Base-by-base conservation (phyloP, 2,329 filamentous ascomycete genomes). In the Xylariaceae sp. region DNA sequence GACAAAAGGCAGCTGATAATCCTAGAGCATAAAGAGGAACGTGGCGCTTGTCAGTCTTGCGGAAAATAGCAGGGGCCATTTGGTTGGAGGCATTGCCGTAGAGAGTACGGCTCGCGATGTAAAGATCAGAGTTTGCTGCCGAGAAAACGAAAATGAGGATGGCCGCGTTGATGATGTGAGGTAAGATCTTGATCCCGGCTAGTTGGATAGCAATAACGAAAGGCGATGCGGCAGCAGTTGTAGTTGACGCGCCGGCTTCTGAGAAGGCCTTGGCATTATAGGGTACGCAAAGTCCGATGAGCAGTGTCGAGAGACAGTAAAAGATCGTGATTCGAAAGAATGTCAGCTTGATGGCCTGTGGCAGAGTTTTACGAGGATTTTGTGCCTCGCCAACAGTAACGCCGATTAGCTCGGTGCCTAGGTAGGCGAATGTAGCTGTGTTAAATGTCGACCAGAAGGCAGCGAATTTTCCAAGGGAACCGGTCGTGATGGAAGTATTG, bases 321-420 rank as follows among this genome's bases (percentile, higher is more conserved):
- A 92, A 92, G 70, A 91, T 72, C 54, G 88, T 67, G 63, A 92
- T 91, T 47, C 87, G 86, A 71, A 80, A 91, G 67, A 91, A 91
- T 55, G 86, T 90, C 40, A 89, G 75, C 64, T 82, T 85, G 72
- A 90, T 90, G 42, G 86, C 86, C 48, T 82, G 80, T 5, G 87
- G 87, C 49, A 92, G 83, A 12, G 82, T 86, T 64, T 79, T 81
- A 61, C 86, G 81, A 1, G 87, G 87, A 67, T 90, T 90, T 68
- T 89, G 83, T 0, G 86, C 85, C 66, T 90, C 85, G 42, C 83
- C 86, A 25, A 88, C 85, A 0, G 86, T 90, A 12, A 90, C 84
- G 68, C 85, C 86, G 40, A 89, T 83, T 35, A 89, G 71, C 61
- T 90, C 86, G 3, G 85, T 86, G 48, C 85, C 86, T 5, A 90